A percentile compares a stretch with the other conserved stretches of the same genome.
phyloP scores from a whole-genome alignment of 768 basidiomycete genomes.

The Tulasnella sp. region DNA sequence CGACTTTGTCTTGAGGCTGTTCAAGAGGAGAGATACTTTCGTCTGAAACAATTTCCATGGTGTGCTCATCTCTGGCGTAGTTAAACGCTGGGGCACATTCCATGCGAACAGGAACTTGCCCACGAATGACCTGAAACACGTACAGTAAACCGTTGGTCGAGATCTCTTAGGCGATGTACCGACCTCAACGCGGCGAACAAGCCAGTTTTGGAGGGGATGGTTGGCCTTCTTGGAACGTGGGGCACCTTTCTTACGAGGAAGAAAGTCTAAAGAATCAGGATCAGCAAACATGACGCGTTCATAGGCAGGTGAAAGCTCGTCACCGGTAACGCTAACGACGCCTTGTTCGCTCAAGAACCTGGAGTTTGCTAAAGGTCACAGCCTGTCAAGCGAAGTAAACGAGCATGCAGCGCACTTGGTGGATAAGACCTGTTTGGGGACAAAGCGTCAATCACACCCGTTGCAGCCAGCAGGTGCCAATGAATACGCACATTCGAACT shows the following conservation, averaged over 20 bases:
- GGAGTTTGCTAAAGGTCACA: background rate
- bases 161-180: background rate
- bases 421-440: slow-evolving; percentile 50
- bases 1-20: slow-evolving; percentile 39
- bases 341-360: slow-evolving; percentile 79
- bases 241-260: slow-evolving; percentile 44
- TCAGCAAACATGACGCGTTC: too few relatives aligned
- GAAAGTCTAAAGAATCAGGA: slow-evolving; percentile 42
- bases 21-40: slow-evolving; percentile 20
- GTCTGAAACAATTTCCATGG: slow-evolving; percentile 32
- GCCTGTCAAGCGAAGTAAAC: background rate
- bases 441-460: slow-evolving; percentile 24
- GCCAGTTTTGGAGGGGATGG: slow-evolving; percentile 68
- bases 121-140: slow-evolving; percentile 56
- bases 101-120: slow-evolving; percentile 61
- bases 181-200: slow-evolving; percentile 69
- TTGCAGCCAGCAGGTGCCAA: slow-evolving; percentile 1
- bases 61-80: slow-evolving; percentile 71
- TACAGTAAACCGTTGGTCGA: background rate
- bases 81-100: slow-evolving; percentile 96
- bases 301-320: background rate
- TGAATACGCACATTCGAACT: slow-evolving; percentile 53
- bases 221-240: slow-evolving; percentile 28
- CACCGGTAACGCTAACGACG: slow-evolving; percentile 72
- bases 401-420: slow-evolving; percentile 43